Evolutionary conservation across 2,329 filamentous ascomycete genomes (phyloP).

Genomic region (Beauveria australis): DNA sequence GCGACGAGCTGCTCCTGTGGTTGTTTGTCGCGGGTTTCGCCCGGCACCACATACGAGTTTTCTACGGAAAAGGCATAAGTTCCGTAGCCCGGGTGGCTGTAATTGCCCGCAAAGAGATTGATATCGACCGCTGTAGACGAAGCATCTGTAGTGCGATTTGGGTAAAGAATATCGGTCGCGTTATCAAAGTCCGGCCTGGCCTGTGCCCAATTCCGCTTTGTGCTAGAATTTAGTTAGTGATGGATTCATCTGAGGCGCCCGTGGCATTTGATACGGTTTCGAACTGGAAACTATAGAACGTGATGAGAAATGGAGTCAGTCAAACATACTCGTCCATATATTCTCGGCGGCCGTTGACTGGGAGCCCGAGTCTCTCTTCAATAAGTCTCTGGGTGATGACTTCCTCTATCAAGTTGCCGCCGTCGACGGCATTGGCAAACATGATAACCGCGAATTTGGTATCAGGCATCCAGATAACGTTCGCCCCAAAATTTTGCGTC

Average conservation of each 20-base stretch:
- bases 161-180: not conserved
- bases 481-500: conserved; percentile 12
- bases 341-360: conserved; percentile 13
- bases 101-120: conserved; percentile 28
- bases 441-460: conserved; percentile 14
- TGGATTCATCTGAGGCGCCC: not conserved
- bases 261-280: too few species aligned
- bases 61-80: not conserved
- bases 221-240: not conserved
- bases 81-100: conserved; percentile 31
- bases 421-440: conserved; percentile 29
- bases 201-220: not conserved
- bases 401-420: conserved; percentile 22
- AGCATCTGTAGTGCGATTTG: not conserved
- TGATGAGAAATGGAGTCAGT: not conserved
- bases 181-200: not conserved
- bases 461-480: conserved; percentile 16
- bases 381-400: conserved; percentile 14
- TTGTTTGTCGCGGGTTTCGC: too few species aligned
- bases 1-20: not conserved
- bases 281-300: too few species aligned
- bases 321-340: not conserved
- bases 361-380: conserved; percentile 14
- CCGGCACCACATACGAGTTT: not conserved
- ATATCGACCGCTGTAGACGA: conserved; percentile 23